Conservation (phyloP, 148 eudicot species). For the Mesembryanthemum crystallinum region DNA sequence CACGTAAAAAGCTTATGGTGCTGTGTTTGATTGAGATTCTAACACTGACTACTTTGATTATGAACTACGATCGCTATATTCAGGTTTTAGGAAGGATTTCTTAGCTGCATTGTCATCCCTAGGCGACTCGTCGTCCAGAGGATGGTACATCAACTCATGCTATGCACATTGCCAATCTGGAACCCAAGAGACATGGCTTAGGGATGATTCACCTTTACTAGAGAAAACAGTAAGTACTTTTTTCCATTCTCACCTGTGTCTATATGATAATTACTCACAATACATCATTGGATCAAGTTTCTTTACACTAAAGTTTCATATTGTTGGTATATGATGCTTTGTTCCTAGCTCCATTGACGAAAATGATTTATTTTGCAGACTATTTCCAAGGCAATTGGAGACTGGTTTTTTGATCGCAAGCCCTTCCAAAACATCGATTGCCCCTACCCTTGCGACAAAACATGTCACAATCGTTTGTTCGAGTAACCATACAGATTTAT, state of each 20-base stretch:
- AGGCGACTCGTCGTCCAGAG: conserved; percentile 52
- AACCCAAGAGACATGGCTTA: conserved; percentile 80
- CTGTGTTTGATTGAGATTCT: not conserved
- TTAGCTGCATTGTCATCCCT: conserved; percentile 53
- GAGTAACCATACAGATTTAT: conserved; percentile 27
- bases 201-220: conserved; percentile 60
- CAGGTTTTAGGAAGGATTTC: conserved; percentile 64
- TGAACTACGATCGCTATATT: not conserved
- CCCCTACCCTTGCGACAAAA: conserved; percentile 90
- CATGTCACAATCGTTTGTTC: conserved; percentile 66
- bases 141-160: conserved; percentile 75
- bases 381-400: conserved; percentile 85
- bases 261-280: not conserved
- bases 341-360: not conserved
- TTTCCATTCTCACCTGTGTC: not conserved
- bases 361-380: conserved; percentile 34
- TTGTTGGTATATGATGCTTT: not conserved
- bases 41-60: not conserved
- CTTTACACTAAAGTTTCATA: not conserved
- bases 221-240: conserved; percentile 39
- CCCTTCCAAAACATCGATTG: conserved; percentile 85
- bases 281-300: not conserved
- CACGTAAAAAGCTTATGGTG: not conserved
- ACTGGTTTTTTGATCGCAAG: conserved; percentile 71
- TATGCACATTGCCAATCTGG: conserved; percentile 89